Evolutionary conservation across 2,329 filamentous ascomycete genomes (phyloP).

Genomic region (Nigrospora oryzae): DNA sequence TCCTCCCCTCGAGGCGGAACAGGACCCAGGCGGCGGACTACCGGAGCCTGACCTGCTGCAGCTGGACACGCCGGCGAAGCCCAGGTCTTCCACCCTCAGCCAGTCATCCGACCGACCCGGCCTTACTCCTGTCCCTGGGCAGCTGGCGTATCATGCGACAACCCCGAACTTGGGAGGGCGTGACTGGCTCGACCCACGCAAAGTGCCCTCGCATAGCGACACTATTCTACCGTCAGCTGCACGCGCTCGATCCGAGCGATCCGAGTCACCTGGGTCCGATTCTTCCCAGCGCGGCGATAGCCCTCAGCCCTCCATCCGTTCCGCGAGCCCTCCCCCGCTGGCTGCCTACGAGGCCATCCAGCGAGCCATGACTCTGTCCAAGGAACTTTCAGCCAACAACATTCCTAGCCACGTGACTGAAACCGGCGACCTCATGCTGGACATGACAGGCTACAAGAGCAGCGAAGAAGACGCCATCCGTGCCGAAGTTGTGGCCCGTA

Average conservation of each 20-base stretch:
- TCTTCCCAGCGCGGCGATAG: conserved; percentile 28
- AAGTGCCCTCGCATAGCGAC: conserved; percentile 42
- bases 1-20: conserved; percentile 53
- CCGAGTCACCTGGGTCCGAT: conserved; percentile 25
- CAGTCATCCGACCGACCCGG: conserved; percentile 1
- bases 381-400: conserved; percentile 80
- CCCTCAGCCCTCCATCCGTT: conserved; percentile 42
- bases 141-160: conserved; percentile 26
- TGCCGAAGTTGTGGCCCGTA: conserved; percentile 87
- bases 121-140: conserved; percentile 8
- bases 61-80: conserved; percentile 41
- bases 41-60: conserved; percentile 64
- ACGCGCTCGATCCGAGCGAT: conserved; percentile 20
- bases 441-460: conserved; percentile 95
- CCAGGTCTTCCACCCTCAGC: conserved; percentile 18
- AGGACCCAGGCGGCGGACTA: conserved; percentile 29
- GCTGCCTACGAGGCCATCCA: conserved; percentile 69
- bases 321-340: conserved; percentile 69
- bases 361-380: conserved; percentile 75
- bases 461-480: conserved; percentile 87
- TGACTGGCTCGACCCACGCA: conserved; percentile 38
- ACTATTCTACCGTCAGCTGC: conserved; percentile 41
- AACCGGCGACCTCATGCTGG: conserved; percentile 88
- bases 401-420: conserved; percentile 92
- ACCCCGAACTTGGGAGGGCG: conserved; percentile 43